A percentile compares a stretch with the other conserved stretches of the same genome.
These are phyloP conservation scores for Monosporozyma servazzii DNA, from an alignment of 805 yeast species.

Conservation along the genomic window DNA sequence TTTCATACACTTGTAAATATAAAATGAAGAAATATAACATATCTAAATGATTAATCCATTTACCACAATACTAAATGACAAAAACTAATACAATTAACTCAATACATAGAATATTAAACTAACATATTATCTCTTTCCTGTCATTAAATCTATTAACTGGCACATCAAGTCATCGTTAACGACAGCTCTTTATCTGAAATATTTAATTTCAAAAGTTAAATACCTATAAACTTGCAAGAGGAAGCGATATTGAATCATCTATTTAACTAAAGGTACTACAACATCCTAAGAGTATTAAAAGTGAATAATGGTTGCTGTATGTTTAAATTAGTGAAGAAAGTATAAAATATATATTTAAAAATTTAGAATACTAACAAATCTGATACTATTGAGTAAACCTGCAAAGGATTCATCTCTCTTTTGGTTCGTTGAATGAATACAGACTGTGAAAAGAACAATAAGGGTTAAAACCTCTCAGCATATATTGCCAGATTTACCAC, in stretches of 20 bases:
- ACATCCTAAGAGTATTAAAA: neutral
- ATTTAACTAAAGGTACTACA: neutral
- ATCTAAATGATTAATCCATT: no score
- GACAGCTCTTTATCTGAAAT: neutral
- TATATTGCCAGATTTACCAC: slow-evolving; percentile 70
- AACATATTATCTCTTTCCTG: neutral
- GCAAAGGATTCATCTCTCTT: neutral
- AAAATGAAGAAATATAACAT: neutral
- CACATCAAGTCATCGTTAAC: neutral
- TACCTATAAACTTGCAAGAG: neutral
- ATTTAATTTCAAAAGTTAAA: neutral
- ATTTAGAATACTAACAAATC: neutral
- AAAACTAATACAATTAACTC: no score
- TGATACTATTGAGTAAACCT: neutral
- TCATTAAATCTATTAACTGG: neutral
- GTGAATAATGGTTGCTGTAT: slow-evolving; percentile 19
- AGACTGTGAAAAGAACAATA: slow-evolving; percentile 56
- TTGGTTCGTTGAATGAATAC: neutral
- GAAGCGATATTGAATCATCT: neutral
- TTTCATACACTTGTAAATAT: neutral
- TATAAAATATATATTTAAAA: neutral
- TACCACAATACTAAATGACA: no score
- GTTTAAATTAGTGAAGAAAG: slow-evolving; percentile 3
- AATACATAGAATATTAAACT: neutral
- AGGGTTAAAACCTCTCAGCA: slow-evolving; percentile 83